Evolutionary conservation across 371 early-diverging fungal genomes (phyloP), one percentile per base, ranked within the genome.

Genomic region (Choanephora cucurbitarum): DNA sequence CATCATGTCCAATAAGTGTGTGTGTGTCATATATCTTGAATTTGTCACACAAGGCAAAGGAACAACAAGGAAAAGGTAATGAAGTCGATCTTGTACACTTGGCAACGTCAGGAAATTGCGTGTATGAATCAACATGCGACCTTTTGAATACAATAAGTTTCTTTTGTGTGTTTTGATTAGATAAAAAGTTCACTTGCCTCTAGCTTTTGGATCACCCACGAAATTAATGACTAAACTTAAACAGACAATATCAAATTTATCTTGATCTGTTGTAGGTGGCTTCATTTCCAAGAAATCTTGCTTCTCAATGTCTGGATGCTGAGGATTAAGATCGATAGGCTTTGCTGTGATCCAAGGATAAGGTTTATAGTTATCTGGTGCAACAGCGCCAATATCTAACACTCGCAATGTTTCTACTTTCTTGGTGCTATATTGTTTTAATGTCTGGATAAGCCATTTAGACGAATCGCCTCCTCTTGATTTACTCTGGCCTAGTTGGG

Each of bases 191-290:
- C n/a, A n/a, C n/a, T 41, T 80, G 67, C 94, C 94, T 64, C 95
- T 70, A 41, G 79, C 75, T n/a, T 56, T 74, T 1, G 88, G 85
- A 69, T 92, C 91, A 2, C 88, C 89, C 0, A 93, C 90, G 80
- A 96, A 96, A 62, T 96, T 96, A 44, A 96, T 85, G 0, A 96
- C 96, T 4, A 95, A 72, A 28, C 88, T 88, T 15, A 96, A 73
- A 53, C 91, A 91, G 0, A 96, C 75, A n/a, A 91, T 81, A 54
- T 96, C 82, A 66, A 87, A 96, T 8, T 71, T 78, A 0, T 64
- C 24, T 1, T 62, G 64, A 17, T 39, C 48, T 8, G 44, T 43
- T 0, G 78, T 42, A 6, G 82, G 73, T 5, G 52, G 53, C 14
- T 40, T 45, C 71, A 91, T 83, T 40, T 83, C 79, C 32, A 96